Evolutionary conservation across 2,329 filamentous ascomycete genomes (phyloP).

Genomic region (Fusarium citri): DNA sequence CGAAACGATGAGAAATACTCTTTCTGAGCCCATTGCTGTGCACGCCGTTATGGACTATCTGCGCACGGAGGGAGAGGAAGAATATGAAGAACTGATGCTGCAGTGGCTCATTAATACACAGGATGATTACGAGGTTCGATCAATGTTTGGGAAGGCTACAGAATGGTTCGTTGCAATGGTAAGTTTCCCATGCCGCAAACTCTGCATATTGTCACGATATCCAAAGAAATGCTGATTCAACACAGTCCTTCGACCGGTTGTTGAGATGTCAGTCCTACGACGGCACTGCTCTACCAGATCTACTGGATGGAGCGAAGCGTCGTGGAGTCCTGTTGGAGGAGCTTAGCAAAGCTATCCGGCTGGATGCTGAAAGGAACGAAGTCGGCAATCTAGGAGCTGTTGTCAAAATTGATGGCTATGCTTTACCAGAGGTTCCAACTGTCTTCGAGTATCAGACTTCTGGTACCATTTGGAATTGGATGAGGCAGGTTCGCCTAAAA

Average conservation of each 20-base stretch:
- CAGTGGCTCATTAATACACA: background rate
- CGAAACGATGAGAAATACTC: background rate
- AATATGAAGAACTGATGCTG: background rate
- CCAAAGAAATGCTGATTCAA: background rate
- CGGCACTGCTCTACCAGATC: background rate
- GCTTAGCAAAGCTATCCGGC: accelerated
- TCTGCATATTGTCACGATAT: background rate
- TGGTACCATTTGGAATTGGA: background rate
- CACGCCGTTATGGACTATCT: background rate
- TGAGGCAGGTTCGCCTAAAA: background rate
- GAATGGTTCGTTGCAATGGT: background rate
- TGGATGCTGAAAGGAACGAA: background rate
- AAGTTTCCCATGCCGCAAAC: background rate
- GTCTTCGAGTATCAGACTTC: background rate
- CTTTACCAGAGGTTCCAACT: background rate
- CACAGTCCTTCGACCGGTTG: background rate
- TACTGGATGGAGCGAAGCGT: background rate
- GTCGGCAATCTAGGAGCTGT: background rate
- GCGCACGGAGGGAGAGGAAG: background rate
- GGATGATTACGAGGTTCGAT: background rate
- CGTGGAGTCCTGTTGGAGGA: background rate
- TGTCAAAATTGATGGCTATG: background rate
- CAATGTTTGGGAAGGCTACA: background rate
- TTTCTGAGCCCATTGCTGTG: background rate
- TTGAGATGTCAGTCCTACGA: background rate